Base-by-base conservation (phyloP, 2,329 filamentous ascomycete species). In the Fusarium kyushuense region DNA sequence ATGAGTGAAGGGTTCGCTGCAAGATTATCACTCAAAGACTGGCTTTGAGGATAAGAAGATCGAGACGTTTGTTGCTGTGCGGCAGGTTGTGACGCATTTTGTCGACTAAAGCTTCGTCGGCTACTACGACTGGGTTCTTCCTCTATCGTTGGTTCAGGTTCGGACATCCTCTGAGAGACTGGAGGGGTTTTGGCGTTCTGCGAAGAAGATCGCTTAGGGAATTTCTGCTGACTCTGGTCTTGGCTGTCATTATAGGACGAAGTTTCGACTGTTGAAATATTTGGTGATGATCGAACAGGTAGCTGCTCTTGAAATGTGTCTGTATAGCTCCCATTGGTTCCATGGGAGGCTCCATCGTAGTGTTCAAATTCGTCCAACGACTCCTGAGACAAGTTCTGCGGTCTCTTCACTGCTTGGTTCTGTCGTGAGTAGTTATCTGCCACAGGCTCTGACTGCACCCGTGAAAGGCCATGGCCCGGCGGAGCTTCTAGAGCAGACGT, bases 381-480 rank as follows among this genome's bases (percentile, higher is more conserved):
- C 27, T 87, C 84, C 62, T 82, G 80, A 32, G 83, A 81, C 67
- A 84, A 84, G 40, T 82, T 83, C 54, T 84, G 82, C 66, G 84
- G 81, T 63, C 82, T 78, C 57, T 84, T 78, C 23, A 84, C 79
- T 33, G 83, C 78, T 56, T 81, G 76, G 13, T 80, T 82, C 12
- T 90, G 88, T 11, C 88, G 83, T 13, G 90, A 91, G 73, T 88
- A 90, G 71, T 90, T 75, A 17, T 77, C 75, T 33, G 72, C 54
- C 30, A 75, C 53, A 5, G 92, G 90, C 73, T 95, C 92, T 6
- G 92, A 92, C 74, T 91, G 87, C 2, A 92, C 87, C 69, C 89
- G 85, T 8, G 83, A 81, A 33, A 93, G 79, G 9, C 82, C 81
- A 54, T 88, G 82, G 27, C 83, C 84, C 45, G 80, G 78, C 30